A percentile compares a stretch with the other conserved stretches of the same genome.
Conservation (phyloP, 1,139 yeast genomes). For the Saccharomyces hybrid region DNA sequence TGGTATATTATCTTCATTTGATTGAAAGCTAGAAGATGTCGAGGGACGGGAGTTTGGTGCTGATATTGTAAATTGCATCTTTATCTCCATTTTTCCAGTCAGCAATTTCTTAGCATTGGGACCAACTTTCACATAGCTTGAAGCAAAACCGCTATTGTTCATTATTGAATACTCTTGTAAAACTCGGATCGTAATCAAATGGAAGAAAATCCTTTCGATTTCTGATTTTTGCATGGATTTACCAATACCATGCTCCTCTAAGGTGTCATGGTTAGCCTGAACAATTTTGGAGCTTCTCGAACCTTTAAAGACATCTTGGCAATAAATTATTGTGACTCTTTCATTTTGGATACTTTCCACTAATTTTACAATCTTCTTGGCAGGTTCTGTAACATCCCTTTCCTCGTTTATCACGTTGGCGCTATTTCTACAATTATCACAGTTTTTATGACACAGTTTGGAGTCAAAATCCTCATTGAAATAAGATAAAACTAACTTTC, state of each 20-base stretch:
- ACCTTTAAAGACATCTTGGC: constrained; percentile 81
- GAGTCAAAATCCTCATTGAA: constrained; percentile 79
- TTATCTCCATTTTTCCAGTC: constrained; percentile 39
- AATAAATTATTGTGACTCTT: constrained; percentile 67
- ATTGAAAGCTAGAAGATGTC: constrained; percentile 11
- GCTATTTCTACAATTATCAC: constrained; percentile 75
- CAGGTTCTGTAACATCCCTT: constrained; percentile 62
- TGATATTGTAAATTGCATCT: constrained; percentile 37
- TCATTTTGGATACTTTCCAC: constrained; percentile 50
- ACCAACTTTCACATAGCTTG: constrained; percentile 63
- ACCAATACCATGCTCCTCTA: constrained; percentile 65
- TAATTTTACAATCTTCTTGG: constrained; percentile 51
- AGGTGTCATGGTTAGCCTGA: constrained; percentile 52
- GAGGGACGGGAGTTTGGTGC: constrained; percentile 16
- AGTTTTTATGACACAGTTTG: constrained; percentile 54
- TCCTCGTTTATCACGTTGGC: constrained; percentile 40
- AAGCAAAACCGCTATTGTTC: constrained; percentile 72
- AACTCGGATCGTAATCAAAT: constrained; percentile 59
- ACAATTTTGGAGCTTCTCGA: constrained; percentile 54
- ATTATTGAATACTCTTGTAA: constrained; percentile 64
- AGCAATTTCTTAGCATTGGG: constrained; percentile 43
- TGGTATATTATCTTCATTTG: constrained; percentile 4
- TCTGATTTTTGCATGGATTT: constrained; percentile 54
- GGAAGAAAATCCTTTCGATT: constrained; percentile 74
- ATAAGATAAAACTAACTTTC: constrained; percentile 80